A percentile compares a stretch with the other conserved stretches of the same genome.
Conservation (phyloP, 2,329 filamentous ascomycete species). For the Teratosphaeria pseudoeucalypti region DNA sequence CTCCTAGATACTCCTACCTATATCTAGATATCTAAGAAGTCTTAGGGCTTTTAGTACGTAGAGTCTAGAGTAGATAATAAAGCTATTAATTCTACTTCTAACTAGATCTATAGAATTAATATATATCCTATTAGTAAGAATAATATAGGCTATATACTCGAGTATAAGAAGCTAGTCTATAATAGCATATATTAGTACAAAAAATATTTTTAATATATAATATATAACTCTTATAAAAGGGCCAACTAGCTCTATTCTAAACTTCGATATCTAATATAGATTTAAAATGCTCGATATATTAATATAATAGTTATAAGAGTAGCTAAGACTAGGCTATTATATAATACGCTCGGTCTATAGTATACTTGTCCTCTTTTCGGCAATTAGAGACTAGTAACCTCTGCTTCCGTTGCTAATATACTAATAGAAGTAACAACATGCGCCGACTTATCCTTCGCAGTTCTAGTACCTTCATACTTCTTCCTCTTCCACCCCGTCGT, state of each 20-base stretch:
- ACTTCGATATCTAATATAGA: too few relatives aligned
- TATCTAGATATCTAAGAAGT: neutral
- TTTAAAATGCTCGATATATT: too few relatives aligned
- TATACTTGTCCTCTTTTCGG: too few relatives aligned
- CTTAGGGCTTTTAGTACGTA: neutral
- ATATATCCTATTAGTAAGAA: neutral
- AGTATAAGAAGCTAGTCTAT: too few relatives aligned
- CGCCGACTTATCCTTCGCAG: constrained; percentile 14
- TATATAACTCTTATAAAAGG: too few relatives aligned
- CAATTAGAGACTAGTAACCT: neutral
- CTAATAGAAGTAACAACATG: constrained; percentile 31
- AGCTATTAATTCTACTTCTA: neutral
- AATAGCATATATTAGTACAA: too few relatives aligned
- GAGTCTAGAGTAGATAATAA: neutral
- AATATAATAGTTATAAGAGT: too few relatives aligned
- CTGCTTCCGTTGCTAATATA: neutral
- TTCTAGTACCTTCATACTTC: constrained; percentile 4
- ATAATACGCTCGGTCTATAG: too few relatives aligned
- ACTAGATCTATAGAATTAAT: neutral
- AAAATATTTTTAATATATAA: too few relatives aligned
- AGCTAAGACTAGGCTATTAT: too few relatives aligned
- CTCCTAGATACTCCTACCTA: neutral
- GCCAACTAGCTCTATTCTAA: too few relatives aligned
- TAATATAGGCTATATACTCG: neutral
- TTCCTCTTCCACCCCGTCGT: constrained; percentile 73